Evolutionary conservation across 306 rosid species (phyloP).

Genomic region (Prunus davidiana): DNA sequence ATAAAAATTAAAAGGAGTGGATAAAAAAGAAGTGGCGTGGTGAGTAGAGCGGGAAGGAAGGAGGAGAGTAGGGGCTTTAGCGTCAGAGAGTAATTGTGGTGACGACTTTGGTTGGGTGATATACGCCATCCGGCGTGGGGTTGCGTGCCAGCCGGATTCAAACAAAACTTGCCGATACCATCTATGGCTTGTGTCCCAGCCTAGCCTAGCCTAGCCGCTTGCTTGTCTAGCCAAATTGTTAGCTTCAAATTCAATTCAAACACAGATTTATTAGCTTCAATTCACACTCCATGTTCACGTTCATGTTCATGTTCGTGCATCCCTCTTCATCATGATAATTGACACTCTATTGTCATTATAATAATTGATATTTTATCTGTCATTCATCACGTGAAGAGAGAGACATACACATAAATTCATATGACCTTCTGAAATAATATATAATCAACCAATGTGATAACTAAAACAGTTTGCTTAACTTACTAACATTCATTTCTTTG

Average conservation of each 20-base stretch:
- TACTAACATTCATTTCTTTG: conserved; percentile 9
- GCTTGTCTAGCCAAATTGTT: no score
- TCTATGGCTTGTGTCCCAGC: neutral
- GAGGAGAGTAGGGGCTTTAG: neutral
- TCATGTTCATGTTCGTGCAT: no score
- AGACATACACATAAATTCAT: no score
- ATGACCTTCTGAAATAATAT: no score
- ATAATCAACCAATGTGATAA: no score
- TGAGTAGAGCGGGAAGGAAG: neutral
- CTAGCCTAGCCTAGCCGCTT: neutral
- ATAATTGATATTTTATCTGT: no score
- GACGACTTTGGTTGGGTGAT: neutral
- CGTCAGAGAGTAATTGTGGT: neutral
- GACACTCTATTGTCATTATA: no score
- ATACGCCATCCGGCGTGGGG: neutral
- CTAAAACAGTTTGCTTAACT: neutral
- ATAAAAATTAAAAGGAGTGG: neutral
- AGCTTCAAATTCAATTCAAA: no score
- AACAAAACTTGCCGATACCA: neutral
- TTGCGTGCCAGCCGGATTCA: neutral
- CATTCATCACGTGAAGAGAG: no score
- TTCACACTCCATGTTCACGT: no score
- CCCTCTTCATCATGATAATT: no score
- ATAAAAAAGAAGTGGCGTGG: neutral
- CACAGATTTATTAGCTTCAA: no score